Evolutionary conservation across 345 rosid species (phyloP).

Genomic region (Linum usitatissimum): DNA sequence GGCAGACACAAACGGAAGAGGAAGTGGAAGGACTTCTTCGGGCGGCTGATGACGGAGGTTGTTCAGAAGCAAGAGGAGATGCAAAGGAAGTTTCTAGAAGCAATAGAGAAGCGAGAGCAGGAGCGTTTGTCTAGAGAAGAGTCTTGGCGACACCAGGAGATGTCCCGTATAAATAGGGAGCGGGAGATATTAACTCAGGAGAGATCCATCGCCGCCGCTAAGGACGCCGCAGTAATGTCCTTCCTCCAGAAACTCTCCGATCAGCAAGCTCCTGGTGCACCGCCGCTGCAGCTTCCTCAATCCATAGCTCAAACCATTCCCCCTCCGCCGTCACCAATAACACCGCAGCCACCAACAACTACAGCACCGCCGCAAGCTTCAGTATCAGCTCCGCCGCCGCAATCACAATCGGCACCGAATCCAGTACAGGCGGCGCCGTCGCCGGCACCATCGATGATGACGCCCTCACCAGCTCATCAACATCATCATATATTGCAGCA

Average conservation of each 20-base stretch:
- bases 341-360: conserved; percentile 1
- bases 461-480: conserved; percentile 12
- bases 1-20: conserved; percentile 35
- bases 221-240: conserved; percentile 64
- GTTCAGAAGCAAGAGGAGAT: conserved; percentile 58
- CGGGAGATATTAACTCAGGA: conserved; percentile 62
- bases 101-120: conserved; percentile 57
- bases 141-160: conserved; percentile 70
- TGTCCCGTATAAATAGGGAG: conserved; percentile 49
- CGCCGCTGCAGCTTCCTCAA: background rate
- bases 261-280: conserved; percentile 17
- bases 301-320: conserved; percentile 1
- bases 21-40: conserved; percentile 68
- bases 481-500: conserved; percentile 6
- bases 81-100: conserved; percentile 67
- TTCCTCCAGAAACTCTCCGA: conserved; percentile 61
- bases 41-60: conserved; percentile 56
- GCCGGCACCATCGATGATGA: background rate
- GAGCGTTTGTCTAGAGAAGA: conserved; percentile 61
- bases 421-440: conserved; percentile 10
- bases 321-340: conserved; percentile 1
- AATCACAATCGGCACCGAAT: conserved; percentile 5
- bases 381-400: conserved; percentile 1
- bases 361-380: background rate
- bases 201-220: conserved; percentile 55